Evolutionary conservation across 345 rosid species (phyloP).

Genomic region (Syzygium aqueum): DNA sequence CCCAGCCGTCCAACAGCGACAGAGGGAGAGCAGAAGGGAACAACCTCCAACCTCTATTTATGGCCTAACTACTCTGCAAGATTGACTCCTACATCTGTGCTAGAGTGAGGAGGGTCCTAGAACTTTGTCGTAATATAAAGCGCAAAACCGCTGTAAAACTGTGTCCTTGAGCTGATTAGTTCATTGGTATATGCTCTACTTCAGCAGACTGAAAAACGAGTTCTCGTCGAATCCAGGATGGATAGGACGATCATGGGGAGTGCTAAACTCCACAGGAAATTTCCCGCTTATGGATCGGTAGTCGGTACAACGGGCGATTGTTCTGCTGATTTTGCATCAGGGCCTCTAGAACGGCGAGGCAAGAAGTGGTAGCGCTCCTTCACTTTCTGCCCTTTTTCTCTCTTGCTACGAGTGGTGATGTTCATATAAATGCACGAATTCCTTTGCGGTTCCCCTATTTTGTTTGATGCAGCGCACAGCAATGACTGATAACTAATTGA

Average conservation of each 20-base stretch:
- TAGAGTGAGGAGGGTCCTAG: not conserved
- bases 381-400: not conserved
- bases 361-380: constrained; percentile 19
- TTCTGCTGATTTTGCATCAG: not conserved
- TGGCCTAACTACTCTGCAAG: not conserved
- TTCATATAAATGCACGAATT: not conserved
- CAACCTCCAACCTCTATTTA: not conserved
- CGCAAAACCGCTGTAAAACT: not conserved
- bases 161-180: not conserved
- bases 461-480: not conserved
- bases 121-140: not conserved
- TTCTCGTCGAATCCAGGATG: not conserved
- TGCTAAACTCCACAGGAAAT: not conserved
- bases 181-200: not conserved
- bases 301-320: not conserved
- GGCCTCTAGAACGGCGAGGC: not conserved
- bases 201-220: not conserved
- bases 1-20: not conserved
- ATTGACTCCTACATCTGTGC: not conserved
- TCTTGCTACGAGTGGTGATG: not conserved
- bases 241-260: not conserved
- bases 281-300: not conserved
- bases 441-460: not conserved
- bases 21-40: not conserved
- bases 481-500: not conserved